Percentiles rank a stretch among this genome's conserved stretches.
Conservation (phyloP, 768 basidiomycete species). For the Mycena olivaceomarginata region DNA sequence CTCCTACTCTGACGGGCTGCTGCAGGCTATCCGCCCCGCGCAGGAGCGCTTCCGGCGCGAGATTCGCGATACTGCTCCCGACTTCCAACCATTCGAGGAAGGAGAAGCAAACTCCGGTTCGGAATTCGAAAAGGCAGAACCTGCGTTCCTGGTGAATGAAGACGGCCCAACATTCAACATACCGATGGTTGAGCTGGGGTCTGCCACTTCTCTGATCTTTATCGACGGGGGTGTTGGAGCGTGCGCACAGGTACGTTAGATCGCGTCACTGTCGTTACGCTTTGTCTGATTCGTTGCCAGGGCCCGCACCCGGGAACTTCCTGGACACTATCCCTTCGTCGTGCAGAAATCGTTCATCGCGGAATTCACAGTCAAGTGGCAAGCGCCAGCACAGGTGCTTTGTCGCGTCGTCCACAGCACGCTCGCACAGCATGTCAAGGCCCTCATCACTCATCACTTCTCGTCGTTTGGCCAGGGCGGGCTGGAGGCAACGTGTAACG, state of each 20-base stretch:
- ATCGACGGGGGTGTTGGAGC: conserved; percentile 23
- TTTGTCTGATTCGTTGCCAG: too few relatives aligned
- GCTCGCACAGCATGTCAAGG: conserved; percentile 61
- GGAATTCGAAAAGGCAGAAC: background rate
- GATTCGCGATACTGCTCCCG: conserved; percentile 73
- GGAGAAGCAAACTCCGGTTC: background rate
- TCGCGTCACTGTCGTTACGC: too few relatives aligned
- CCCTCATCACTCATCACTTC: conserved; percentile 71
- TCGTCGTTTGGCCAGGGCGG: conserved; percentile 69
- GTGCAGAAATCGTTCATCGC: conserved; percentile 73
- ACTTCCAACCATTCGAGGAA: conserved; percentile 71
- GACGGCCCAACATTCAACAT: conserved; percentile 1
- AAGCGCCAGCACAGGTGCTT: conserved; percentile 64
- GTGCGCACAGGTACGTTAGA: conserved; percentile 46
- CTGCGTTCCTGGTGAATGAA: conserved; percentile 18
- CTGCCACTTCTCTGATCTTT: background rate
- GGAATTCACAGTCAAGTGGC: conserved; percentile 68
- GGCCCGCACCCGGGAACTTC: conserved; percentile 78
- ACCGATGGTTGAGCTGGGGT: too few relatives aligned
- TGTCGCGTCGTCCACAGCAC: conserved; percentile 61
- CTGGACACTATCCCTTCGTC: conserved; percentile 79
- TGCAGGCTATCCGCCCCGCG: conserved; percentile 73
- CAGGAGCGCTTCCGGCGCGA: conserved; percentile 67
- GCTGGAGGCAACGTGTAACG: conserved; percentile 68
- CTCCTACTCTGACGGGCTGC: conserved; percentile 69